Evolutionary conservation across 2,329 filamentous ascomycete species (phyloP).

Genomic region (Aspergillus hortae): DNA sequence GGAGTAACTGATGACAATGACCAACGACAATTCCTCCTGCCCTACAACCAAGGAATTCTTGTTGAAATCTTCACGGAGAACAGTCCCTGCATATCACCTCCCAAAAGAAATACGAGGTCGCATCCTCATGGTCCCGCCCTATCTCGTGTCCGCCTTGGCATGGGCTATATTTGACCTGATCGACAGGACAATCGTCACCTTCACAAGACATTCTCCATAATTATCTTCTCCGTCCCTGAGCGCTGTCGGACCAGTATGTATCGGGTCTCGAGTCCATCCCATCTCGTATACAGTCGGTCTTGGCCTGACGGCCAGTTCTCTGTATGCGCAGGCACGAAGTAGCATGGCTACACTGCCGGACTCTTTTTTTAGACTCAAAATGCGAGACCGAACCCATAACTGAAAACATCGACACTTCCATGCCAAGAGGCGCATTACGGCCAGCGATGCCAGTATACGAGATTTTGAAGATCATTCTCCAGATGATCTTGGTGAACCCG

Average conservation of each 20-base stretch:
- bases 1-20: no score
- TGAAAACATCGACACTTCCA: neutral
- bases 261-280: neutral
- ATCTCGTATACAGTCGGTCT: neutral
- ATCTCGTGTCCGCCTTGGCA: neutral
- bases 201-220: neutral
- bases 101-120: neutral
- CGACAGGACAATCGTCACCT: neutral
- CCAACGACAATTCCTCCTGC: no score
- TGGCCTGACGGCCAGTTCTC: neutral
- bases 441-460: neutral
- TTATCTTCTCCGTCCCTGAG: neutral
- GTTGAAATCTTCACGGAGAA: neutral
- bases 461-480: neutral
- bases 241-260: neutral
- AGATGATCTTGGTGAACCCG: neutral
- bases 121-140: neutral
- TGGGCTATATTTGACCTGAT: neutral
- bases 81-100: neutral
- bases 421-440: neutral
- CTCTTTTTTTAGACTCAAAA: neutral
- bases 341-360: neutral
- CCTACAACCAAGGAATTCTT: no score
- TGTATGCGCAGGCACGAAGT: neutral
- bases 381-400: neutral